phyloP scores from a whole-genome alignment of 495 filamentous ascomycete species.

The Cudoniella acicularis region DNA sequence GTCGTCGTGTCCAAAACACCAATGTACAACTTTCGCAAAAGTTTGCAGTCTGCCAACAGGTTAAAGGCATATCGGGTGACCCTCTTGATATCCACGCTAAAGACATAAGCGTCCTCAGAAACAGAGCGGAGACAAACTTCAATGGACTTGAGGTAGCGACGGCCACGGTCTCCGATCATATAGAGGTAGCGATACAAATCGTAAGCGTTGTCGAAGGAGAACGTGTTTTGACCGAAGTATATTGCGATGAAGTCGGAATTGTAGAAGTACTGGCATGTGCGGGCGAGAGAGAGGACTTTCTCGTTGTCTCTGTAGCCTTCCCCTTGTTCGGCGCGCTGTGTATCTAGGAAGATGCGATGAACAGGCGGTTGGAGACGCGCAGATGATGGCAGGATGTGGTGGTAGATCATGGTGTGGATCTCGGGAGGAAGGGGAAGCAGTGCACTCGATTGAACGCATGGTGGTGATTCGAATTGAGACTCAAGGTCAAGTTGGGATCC shows the following conservation, averaged over 20 bases:
- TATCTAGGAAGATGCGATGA: neutral
- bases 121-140: neutral
- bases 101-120: neutral
- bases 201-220: neutral
- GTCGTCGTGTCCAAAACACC: neutral
- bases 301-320: neutral
- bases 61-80: neutral
- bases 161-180: neutral
- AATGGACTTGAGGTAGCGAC: neutral
- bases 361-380: neutral
- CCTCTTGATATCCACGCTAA: neutral
- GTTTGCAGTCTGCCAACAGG: neutral
- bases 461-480: neutral
- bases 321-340: neutral
- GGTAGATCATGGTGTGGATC: neutral
- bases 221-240: neutral
- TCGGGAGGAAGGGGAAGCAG: neutral
- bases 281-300: neutral
- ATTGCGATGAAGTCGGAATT: neutral
- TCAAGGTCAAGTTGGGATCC: slow-evolving; percentile 6
- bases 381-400: neutral
- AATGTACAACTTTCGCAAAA: neutral
- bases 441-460: neutral
- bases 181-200: neutral
- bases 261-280: neutral